A percentile compares a stretch with the other conserved stretches of the same genome.
These are phyloP conservation scores for Sordariomycetes sp. DNA, from an alignment of 2,329 filamentous ascomycete genomes.

Conservation along the genomic window DNA sequence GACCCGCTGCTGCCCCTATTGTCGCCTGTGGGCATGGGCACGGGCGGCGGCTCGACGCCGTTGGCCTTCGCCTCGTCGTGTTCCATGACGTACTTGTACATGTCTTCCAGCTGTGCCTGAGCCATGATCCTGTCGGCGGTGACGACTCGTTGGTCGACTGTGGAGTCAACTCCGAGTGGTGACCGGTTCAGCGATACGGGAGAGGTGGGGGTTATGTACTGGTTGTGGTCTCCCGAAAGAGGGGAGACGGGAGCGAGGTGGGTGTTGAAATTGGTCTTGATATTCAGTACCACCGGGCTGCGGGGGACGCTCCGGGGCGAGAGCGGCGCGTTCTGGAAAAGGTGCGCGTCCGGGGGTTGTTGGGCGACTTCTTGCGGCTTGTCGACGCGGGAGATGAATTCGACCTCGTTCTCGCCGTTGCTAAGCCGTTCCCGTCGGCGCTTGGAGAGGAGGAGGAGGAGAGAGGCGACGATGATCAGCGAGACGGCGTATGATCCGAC, in stretches of 20 bases:
- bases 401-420: slow-evolving; percentile 41
- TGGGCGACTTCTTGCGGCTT: not conserved
- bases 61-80: slow-evolving; percentile 62
- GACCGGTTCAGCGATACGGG: slow-evolving; percentile 33
- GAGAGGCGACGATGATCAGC: slow-evolving; percentile 60
- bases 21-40: slow-evolving; percentile 4
- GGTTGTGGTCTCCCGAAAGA: not conserved
- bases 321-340: slow-evolving; percentile 3
- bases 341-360: not conserved
- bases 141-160: slow-evolving; percentile 69
- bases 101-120: slow-evolving; percentile 74
- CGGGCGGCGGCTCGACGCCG: slow-evolving; percentile 24
- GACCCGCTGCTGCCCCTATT: not conserved
- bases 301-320: slow-evolving; percentile 11
- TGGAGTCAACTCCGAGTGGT: slow-evolving; percentile 51
- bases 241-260: slow-evolving; percentile 8
- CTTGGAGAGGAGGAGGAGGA: slow-evolving; percentile 51
- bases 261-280: slow-evolving; percentile 9
- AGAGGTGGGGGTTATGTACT: slow-evolving; percentile 19
- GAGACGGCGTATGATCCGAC: slow-evolving; percentile 73
- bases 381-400: slow-evolving; percentile 19
- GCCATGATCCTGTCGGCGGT: slow-evolving; percentile 64
- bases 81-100: slow-evolving; percentile 88
- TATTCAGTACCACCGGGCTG: slow-evolving; percentile 10
- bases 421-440: slow-evolving; percentile 39